These are phyloP conservation scores for Fusarium transvaalense DNA, from an alignment of 2,329 filamentous ascomycete genomes.

Conservation along the genomic window DNA sequence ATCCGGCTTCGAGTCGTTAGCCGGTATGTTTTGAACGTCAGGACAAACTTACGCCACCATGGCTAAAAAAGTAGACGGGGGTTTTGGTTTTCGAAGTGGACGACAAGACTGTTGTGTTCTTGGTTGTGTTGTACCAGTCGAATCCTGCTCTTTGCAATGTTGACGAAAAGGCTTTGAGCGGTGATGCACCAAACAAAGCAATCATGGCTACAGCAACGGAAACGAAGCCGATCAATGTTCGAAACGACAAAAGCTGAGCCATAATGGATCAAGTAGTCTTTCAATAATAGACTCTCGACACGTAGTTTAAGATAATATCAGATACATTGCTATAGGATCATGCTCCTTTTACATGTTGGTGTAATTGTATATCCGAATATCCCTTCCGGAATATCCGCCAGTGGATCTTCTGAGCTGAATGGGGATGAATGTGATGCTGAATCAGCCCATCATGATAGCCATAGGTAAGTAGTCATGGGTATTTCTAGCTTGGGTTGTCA, in stretches of 20 bases:
- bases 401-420: slow-evolving; percentile 37
- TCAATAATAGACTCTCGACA: neutral
- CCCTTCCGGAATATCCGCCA: slow-evolving; percentile 28
- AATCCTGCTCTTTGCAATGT: slow-evolving; percentile 42
- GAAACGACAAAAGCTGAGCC: slow-evolving; percentile 40
- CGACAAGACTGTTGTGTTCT: slow-evolving; percentile 16
- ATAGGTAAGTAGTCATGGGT: neutral
- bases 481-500: neutral
- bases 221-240: slow-evolving; percentile 39
- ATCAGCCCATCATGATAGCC: slow-evolving; percentile 28
- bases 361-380: slow-evolving; percentile 46
- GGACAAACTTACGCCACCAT: slow-evolving; percentile 60
- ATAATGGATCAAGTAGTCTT: slow-evolving; percentile 23
- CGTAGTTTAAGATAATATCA: neutral
- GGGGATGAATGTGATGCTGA: slow-evolving; percentile 33
- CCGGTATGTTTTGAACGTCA: neutral
- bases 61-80: slow-evolving; percentile 64
- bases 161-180: slow-evolving; percentile 40
- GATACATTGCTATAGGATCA: neutral
- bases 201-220: slow-evolving; percentile 43
- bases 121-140: slow-evolving; percentile 32
- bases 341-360: slow-evolving; percentile 16
- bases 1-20: slow-evolving; percentile 61
- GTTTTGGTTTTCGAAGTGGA: slow-evolving; percentile 32
- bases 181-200: slow-evolving; percentile 42